Base-by-base conservation (phyloP, 1,139 yeast genomes). In the Scheffersomyces illinoinensis region DNA sequence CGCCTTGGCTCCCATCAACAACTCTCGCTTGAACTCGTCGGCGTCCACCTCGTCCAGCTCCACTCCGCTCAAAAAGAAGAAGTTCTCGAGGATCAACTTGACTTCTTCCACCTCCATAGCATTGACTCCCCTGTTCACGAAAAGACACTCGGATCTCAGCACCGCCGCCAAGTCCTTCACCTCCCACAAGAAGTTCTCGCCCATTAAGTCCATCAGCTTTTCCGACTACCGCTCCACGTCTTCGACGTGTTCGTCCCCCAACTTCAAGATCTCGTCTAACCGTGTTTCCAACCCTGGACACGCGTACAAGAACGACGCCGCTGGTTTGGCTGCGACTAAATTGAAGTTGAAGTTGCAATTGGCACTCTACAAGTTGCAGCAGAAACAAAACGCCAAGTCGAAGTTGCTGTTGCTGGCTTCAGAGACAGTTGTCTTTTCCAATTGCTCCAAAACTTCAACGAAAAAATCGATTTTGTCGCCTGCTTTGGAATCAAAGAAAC, bases 301-400 rank as follows among this genome's bases (percentile, higher is more conserved):
- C 47, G 43, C 23, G 47, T 23, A 52, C 24, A 59, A 58, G 52
- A 62, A 59, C 53, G 66, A 62, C 52, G 62, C 65, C 43, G 68
- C 68, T 2, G 66, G 68, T 4, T 58, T 66, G 59, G 82, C 86
- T 39, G 93, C 93, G 17, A 80, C 89, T 55, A 84, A 85, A 68
- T 80, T 91, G 67, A 88, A 88, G 69, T 78, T 87, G 66, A 86
- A 93, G 66, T 81, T 92, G 50, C 90, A 88, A 68, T 76, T 91
- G 65, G 98, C 98, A 0, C 84, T 89, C 67, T 91, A 86, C 76
- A 91, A 91, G 70, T 84, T 90, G 59, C 84, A 68, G 57, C 70
- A 64, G 58, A 58, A 58, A 53, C 53, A 50, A 43, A 33, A 23
- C 21, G 21, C 39, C 19, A 48, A 47, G 10, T 39, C 48, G n/a